These are phyloP conservation scores for Aspergillus haitiensis DNA, from an alignment of 495 filamentous ascomycete genomes.

Conservation along the genomic window DNA sequence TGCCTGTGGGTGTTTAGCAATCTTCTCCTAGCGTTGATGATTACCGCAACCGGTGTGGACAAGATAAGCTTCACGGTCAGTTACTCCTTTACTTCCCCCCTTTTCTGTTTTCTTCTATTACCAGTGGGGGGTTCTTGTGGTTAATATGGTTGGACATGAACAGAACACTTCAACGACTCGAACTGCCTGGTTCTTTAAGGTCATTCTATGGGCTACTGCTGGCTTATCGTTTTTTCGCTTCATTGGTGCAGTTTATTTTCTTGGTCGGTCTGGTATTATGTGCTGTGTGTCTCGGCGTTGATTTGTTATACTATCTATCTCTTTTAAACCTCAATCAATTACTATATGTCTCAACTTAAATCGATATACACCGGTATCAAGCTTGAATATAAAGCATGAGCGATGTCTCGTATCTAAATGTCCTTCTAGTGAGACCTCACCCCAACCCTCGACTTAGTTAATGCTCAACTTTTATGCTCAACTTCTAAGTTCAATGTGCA, in stretches of 20 bases:
- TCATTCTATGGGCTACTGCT: constrained; percentile 88
- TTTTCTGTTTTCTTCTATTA: neutral
- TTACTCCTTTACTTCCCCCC: constrained; percentile 17
- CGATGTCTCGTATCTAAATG: no score
- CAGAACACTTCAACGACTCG: constrained; percentile 57
- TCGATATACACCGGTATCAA: no score
- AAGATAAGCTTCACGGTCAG: constrained; percentile 83
- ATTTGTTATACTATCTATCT: no score
- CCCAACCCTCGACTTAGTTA: no score
- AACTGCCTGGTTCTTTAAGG: constrained; percentile 86
- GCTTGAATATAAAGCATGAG: no score
- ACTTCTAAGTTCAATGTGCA: no score
- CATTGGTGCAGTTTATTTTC: constrained; percentile 89
- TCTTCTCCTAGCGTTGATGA: constrained; percentile 77
- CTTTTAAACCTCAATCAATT: no score
- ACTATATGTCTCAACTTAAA: no score
- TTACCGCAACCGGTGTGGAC: constrained; percentile 82
- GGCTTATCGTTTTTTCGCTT: constrained; percentile 80
- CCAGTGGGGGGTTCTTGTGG: no score
- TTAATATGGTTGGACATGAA: neutral
- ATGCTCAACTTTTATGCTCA: no score
- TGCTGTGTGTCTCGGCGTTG: constrained; percentile 91
- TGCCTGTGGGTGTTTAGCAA: constrained; percentile 96
- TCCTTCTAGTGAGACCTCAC: no score
- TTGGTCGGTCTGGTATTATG: constrained; percentile 87